Base-by-base conservation (phyloP, 78 protist genomes). In the slime mould (Dictyostelium discoideum) region DNA sequence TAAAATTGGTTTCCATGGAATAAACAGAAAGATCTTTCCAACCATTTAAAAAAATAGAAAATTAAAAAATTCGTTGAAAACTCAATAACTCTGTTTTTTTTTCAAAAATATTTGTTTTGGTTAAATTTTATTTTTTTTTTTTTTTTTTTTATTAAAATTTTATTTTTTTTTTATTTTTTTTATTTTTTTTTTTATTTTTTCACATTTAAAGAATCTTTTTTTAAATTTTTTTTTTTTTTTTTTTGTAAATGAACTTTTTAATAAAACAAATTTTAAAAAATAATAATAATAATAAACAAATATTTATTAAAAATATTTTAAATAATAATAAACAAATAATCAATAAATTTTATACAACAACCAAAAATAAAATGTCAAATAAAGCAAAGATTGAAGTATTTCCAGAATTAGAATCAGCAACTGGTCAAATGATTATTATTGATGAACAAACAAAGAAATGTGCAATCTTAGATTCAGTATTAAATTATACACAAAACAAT, bases 391-490 rank as follows among this genome's bases (percentile, higher is more conserved):
- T 93, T 40, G 26, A 73, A 54, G 42, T 87, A 42, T 87, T 85
- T 78, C 92, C 89, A 57, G 96, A 93, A 3, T 4, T 57, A 2
- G 96, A 93, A 13, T 60, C 90, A 65, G 92, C 89, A 14, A 93
- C 93, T 57, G 96, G 81, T 7, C 96, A 87, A 44, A 46, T 83
- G 18, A 67, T 93, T 24, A 88, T 93, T 65, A 26, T 88, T 0
- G 92, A 87, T 42, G 90, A 77, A 63, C 39, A 18, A 24, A 94
- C 97, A 29, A 86, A 80, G 40, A 76, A 67, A 22, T 86, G 93
- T 78, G 97, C 97, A 5, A 85, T 96, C 46, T 84, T 96, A 4
- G 97, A 96, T 44, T 46, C 94, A 3, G 97, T 96, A 13, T 46
- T 96, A 37, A 94, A 92, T 29, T 96, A 79, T 67, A 60, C 86